phyloP scores from a whole-genome alignment of 2,329 filamentous ascomycete genomes.

The Exophiala aquamarina region DNA sequence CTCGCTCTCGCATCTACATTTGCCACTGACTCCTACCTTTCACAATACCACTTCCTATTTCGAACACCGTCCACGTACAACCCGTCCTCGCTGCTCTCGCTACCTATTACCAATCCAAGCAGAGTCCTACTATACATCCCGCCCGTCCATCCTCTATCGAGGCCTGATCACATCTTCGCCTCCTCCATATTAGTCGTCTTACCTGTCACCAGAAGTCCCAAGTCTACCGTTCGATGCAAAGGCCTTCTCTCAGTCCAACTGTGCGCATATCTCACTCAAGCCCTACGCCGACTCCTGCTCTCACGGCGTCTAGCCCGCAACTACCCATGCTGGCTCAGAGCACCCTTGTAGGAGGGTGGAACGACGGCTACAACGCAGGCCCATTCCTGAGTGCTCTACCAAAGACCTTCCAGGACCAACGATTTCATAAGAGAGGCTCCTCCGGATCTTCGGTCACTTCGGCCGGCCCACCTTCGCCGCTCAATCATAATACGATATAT shows the following conservation, averaged over 20 bases:
- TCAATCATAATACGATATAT: constrained; percentile 36
- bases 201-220: constrained; percentile 4
- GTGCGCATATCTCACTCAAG: constrained; percentile 26
- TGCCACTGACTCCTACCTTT: constrained; percentile 16
- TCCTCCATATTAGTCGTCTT: constrained; percentile 10
- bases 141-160: constrained; percentile 3
- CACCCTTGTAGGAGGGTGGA: constrained; percentile 25
- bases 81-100: constrained; percentile 5
- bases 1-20: constrained; percentile 18
- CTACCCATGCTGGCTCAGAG: constrained; percentile 25
- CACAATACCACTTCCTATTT: constrained; percentile 9
- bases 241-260: constrained; percentile 16
- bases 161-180: constrained; percentile 11
- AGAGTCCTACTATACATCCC: constrained; percentile 17
- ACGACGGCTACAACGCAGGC: constrained; percentile 21
- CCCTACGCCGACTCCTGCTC: constrained; percentile 14
- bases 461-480: constrained; percentile 43
- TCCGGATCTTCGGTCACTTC: constrained; percentile 46
- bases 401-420: constrained; percentile 26
- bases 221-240: constrained; percentile 16
- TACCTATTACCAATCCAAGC: constrained; percentile 14
- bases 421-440: constrained; percentile 40
- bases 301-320: constrained; percentile 6
- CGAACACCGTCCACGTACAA: constrained; percentile 12
- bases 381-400: constrained; percentile 26